A percentile compares a stretch with the other conserved stretches of the same genome.
These are phyloP conservation scores for Blumeriella jaapii DNA, from an alignment of 2,329 filamentous ascomycete genomes.

Conservation along the genomic window DNA sequence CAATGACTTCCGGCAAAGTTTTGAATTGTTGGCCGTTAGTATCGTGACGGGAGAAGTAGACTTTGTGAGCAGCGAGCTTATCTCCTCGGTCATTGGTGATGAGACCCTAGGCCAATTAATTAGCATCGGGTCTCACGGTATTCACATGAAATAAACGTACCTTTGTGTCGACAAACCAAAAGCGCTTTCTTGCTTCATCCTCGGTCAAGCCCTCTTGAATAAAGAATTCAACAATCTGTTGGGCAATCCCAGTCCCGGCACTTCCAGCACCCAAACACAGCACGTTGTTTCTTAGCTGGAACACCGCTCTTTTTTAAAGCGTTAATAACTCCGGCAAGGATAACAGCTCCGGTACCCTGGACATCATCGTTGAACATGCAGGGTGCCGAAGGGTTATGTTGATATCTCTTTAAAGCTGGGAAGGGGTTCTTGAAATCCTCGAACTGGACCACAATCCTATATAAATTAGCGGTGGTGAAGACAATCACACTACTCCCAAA, in stretches of 20 bases:
- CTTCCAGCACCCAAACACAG: constrained; percentile 72
- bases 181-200: constrained; percentile 55
- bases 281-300: constrained; percentile 53
- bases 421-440: constrained; percentile 58
- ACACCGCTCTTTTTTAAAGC: constrained; percentile 56
- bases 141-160: constrained; percentile 7
- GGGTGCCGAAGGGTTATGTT: constrained; percentile 57
- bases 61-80: constrained; percentile 54
- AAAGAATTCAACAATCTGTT: constrained; percentile 69
- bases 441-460: constrained; percentile 44
- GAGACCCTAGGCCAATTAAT: constrained; percentile 39
- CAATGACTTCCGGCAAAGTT: constrained; percentile 54
- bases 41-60: constrained; percentile 30
- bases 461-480: constrained; percentile 45
- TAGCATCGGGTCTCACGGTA: neutral
- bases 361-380: constrained; percentile 88
- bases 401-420: constrained; percentile 57
- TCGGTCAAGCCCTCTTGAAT: constrained; percentile 55
- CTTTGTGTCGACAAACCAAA: constrained; percentile 61
- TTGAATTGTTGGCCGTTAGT: constrained; percentile 35
- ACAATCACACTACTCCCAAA: constrained; percentile 44
- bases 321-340: constrained; percentile 68
- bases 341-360: constrained; percentile 80
- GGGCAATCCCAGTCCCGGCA: constrained; percentile 75
- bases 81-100: constrained; percentile 61